phyloP scores from a whole-genome alignment of 2,329 filamentous ascomycete genomes.

The Calonectria pteridis region DNA sequence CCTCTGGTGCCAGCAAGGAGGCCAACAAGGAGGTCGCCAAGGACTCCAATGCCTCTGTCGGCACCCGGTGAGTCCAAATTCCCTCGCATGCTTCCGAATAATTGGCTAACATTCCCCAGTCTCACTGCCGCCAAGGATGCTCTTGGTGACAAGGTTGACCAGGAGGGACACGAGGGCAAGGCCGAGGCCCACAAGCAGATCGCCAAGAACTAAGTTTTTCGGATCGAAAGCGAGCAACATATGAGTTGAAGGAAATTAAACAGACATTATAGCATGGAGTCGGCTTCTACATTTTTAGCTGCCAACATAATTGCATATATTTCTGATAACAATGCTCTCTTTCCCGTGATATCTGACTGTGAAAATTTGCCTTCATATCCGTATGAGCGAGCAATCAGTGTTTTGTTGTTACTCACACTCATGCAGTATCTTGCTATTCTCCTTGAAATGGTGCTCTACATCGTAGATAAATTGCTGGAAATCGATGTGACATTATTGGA shows the following conservation, averaged over 20 bases:
- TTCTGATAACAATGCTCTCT: not conserved
- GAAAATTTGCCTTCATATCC: not conserved
- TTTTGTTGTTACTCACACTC: rapidly evolving
- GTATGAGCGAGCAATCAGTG: rapidly evolving
- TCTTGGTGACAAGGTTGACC: constrained; percentile 61
- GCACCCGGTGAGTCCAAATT: constrained; percentile 63
- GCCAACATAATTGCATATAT: not conserved
- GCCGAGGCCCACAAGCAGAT: constrained; percentile 57
- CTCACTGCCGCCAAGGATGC: constrained; percentile 63
- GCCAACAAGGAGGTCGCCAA: constrained; percentile 78
- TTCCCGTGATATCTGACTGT: not conserved
- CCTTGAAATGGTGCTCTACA: rapidly evolving
- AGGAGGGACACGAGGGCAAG: constrained; percentile 56
- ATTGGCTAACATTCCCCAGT: constrained; percentile 52
- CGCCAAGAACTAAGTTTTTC: constrained; percentile 46
- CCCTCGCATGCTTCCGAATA: not conserved
- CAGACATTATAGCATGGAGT: not conserved
- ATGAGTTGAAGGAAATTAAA: constrained; percentile 14
- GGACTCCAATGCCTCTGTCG: constrained; percentile 64
- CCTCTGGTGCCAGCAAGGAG: constrained; percentile 73
- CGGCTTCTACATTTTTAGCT: not conserved
- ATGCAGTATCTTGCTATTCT: not conserved
- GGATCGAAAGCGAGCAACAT: constrained; percentile 13
- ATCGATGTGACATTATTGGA: not conserved
- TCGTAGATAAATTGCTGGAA: not conserved